A percentile compares a stretch with the other conserved stretches of the same genome.
These are phyloP conservation scores for Fistulinella staudtii DNA, from an alignment of 1,284 basidiomycete species.

Conservation along the genomic window DNA sequence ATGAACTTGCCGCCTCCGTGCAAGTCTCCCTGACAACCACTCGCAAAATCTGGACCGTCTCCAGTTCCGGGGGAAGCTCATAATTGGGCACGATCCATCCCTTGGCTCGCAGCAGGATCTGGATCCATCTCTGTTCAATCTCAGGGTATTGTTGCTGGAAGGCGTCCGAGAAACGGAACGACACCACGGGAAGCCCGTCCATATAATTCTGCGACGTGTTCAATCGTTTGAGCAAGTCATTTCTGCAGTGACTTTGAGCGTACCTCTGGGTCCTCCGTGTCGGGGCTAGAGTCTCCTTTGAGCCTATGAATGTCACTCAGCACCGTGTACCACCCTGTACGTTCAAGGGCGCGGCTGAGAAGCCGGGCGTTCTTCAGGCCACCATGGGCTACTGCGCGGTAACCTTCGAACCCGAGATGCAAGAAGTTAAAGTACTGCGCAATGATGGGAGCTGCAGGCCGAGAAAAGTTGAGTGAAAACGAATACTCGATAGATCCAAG, in stretches of 20 bases:
- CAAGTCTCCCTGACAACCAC: slow-evolving; percentile 82
- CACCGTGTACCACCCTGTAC: slow-evolving; percentile 71
- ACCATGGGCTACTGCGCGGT: slow-evolving; percentile 66
- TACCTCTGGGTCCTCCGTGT: slow-evolving; percentile 58
- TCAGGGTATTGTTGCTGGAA: slow-evolving; percentile 70
- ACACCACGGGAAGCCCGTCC: slow-evolving; percentile 85
- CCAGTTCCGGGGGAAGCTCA: slow-evolving; percentile 68
- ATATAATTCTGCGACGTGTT: slow-evolving; percentile 50
- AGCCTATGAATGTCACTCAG: slow-evolving; percentile 67
- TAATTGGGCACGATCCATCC: slow-evolving; percentile 92
- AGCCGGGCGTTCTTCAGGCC: slow-evolving; percentile 85
- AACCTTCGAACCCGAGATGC: slow-evolving; percentile 83
- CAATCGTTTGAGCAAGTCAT: slow-evolving; percentile 9
- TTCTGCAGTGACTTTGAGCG: slow-evolving; percentile 9
- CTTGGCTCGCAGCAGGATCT: slow-evolving; percentile 71
- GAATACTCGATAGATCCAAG: slow-evolving; percentile 60
- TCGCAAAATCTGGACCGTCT: slow-evolving; percentile 76
- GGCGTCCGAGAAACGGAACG: slow-evolving; percentile 85
- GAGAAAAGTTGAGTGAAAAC: slow-evolving; percentile 94
- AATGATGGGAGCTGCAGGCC: slow-evolving; percentile 87
- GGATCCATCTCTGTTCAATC: slow-evolving; percentile 87
- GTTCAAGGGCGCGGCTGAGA: slow-evolving; percentile 83
- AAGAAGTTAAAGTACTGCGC: slow-evolving; percentile 92
- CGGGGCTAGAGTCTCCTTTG: slow-evolving; percentile 27
- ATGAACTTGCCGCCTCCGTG: slow-evolving; percentile 46